Base-by-base conservation (phyloP, 257 asterid species). In the Eucommia ulmoides region DNA sequence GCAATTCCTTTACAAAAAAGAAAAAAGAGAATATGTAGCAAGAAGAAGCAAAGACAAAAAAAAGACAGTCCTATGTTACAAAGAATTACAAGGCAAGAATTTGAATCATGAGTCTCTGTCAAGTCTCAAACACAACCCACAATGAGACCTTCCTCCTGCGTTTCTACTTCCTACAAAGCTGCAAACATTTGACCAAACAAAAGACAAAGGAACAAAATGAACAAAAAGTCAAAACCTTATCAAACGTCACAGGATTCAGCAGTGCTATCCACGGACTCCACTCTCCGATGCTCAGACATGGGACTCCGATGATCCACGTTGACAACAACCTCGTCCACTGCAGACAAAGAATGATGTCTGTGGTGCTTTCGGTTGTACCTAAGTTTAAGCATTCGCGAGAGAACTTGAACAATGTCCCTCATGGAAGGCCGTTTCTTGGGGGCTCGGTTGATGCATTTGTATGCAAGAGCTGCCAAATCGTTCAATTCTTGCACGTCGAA, bases 371-470 rank as follows among this genome's bases (percentile, higher is more conserved):
- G 54, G 19, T 42, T 61, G 54, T 65, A 75, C 53, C 82, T 70
- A 42, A 59, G 38, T 69, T 80, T 78, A 45, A 66, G 62, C 46
- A 84, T 65, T 65, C 87, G 71, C 0, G 95, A 76, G 21, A 88
- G 81, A 41, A 76, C 80, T 67, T 82, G 87, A 21, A 88, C 94
- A 33, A 62, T 62, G 67, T 88, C 97, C 55, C 95, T 80, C 95
- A 84, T 84, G 52, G 83, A 68, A 24, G 95, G 85, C 63, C 97
- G 71, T 50, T 69, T 82, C 49, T 64, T 82, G 8, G 97, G 72
- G 5, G 54, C 29, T 41, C 75, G 78, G 44, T 71, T 63, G 33
- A 88, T 81, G 44, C 97, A 88, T 68, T 67, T 88, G 67, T 80
- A 83, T 45, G 93, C 97, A 25, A 88, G 87, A 24, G 83, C 55